phyloP scores from a whole-genome alignment of 1,139 yeast genomes.

The Magnusiomyces tetraspermus region DNA sequence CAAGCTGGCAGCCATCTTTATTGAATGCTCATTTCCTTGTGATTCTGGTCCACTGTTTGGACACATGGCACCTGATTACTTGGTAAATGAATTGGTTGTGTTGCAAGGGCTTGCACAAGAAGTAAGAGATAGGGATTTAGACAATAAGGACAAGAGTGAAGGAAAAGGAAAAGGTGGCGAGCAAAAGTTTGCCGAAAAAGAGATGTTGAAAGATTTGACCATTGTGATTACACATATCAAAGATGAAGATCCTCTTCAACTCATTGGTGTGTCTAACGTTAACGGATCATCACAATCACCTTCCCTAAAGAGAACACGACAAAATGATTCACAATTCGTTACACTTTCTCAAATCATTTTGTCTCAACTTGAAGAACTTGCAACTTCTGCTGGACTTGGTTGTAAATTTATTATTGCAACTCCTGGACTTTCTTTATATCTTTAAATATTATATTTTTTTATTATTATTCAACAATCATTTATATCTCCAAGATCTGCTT shows the following conservation, averaged over 20 bases:
- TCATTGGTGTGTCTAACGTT: too few species aligned
- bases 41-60: conserved; percentile 54
- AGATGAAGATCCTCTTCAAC: conserved; percentile 31
- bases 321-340: not conserved
- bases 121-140: not conserved
- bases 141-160: not conserved
- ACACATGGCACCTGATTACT: conserved; percentile 60
- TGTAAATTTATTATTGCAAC: conserved; percentile 23
- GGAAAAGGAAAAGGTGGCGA: not conserved
- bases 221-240: conserved; percentile 67
- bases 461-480: too few species aligned
- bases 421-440: conserved; percentile 19
- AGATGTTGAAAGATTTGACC: conserved; percentile 38
- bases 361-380: conserved; percentile 18
- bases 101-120: conserved; percentile 27
- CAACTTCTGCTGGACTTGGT: conserved; percentile 16
- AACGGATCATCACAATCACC: too few species aligned
- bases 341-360: conserved; percentile 16
- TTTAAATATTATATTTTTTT: too few species aligned
- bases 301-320: not conserved
- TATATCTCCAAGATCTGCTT: too few species aligned
- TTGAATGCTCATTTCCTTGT: conserved; percentile 66
- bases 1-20: conserved; percentile 45
- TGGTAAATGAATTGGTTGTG: conserved; percentile 48
- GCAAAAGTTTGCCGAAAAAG: conserved; percentile 13